phyloP scores from a whole-genome alignment of 2,329 filamentous ascomycete genomes.

The Colletotrichum filicis region DNA sequence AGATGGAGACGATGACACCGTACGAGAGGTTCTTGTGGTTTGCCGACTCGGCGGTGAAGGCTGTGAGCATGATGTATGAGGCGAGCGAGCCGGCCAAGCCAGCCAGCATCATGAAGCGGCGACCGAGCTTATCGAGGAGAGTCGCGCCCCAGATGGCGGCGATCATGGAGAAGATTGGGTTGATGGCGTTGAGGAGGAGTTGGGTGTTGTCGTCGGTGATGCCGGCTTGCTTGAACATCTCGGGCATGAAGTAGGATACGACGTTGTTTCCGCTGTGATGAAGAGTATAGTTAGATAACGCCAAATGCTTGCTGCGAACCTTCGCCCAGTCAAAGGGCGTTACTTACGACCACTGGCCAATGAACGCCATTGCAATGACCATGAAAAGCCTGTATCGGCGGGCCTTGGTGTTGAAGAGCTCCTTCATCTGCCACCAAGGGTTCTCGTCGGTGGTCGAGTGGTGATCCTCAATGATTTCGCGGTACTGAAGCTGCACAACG shows the following conservation, averaged over 20 bases:
- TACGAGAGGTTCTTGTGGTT: slow-evolving; percentile 48
- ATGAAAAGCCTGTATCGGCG: slow-evolving; percentile 61
- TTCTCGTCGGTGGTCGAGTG: slow-evolving; percentile 62
- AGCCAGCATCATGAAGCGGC: slow-evolving; percentile 51
- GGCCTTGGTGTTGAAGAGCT: slow-evolving; percentile 59
- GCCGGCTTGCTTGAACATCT: slow-evolving; percentile 54
- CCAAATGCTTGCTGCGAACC: too few relatives aligned
- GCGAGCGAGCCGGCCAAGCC: slow-evolving; percentile 45
- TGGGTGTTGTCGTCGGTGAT: slow-evolving; percentile 52
- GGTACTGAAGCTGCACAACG: slow-evolving; percentile 67
- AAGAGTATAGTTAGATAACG: not conserved
- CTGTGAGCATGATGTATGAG: slow-evolving; percentile 42
- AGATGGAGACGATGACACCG: slow-evolving; percentile 53
- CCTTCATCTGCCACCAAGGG: slow-evolving; percentile 69
- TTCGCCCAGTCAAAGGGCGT: too few relatives aligned
- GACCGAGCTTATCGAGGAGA: slow-evolving; percentile 52
- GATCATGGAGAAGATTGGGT: slow-evolving; percentile 54
- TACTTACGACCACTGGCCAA: slow-evolving; percentile 53
- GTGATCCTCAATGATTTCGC: slow-evolving; percentile 64
- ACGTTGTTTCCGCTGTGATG: slow-evolving; percentile 51
- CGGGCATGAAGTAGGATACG: slow-evolving; percentile 54
- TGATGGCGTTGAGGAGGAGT: slow-evolving; percentile 58
- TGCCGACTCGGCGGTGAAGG: slow-evolving; percentile 48
- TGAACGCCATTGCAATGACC: slow-evolving; percentile 62
- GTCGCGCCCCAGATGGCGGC: slow-evolving; percentile 52